Base-by-base conservation (phyloP, 345 rosid genomes). In the Cardamine resedifolia region DNA sequence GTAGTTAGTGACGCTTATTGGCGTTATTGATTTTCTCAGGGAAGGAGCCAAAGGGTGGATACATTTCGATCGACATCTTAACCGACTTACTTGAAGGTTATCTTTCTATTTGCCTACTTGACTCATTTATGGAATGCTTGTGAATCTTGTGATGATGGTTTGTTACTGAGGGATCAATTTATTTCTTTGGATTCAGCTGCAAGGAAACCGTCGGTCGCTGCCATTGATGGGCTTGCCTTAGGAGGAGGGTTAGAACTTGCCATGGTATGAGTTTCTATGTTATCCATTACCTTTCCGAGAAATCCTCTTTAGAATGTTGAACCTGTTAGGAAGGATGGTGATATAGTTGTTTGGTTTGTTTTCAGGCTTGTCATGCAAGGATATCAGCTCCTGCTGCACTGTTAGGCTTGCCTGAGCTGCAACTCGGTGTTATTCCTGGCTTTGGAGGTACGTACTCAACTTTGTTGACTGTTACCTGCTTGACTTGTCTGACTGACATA, bases 201-300 rank as follows among this genome's bases (percentile, higher is more conserved):
- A 7, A 84, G 75, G 80, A 96, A 96, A 80, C 99, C 98, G 47
- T 84, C 97, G 7, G 96, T 96, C 21, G 99, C 99, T 84, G 99
- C 99, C 58, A 88, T 96, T 74, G 97, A 96, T 34, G 99, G 99
- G 21, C 92, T 92, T 67, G 97, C 99, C 73, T 83, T 96, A 70
- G 99, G 99, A 72, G 99, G 99, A 77, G 99, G 99, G 36, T 81
- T 96, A 60, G 99, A 96, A 85, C 73, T 92, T 77, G 86, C 98
- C 11, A 96, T 96, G 98, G 99, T 92, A 85, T 63, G 84, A 52
- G 4, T 55, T 50, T 11, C 30, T 47, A 28, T 28, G 63, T 64
- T 45, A 47, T 43, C 24, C 19, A 45, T 5, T 24, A 49, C 36
- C 4, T 70, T 62, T 18, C 48, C 8, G 10, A 33, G 38, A 23